Evolutionary conservation across 2,329 filamentous ascomycete genomes (phyloP).

Genomic region (Colletotrichum destructivum): DNA sequence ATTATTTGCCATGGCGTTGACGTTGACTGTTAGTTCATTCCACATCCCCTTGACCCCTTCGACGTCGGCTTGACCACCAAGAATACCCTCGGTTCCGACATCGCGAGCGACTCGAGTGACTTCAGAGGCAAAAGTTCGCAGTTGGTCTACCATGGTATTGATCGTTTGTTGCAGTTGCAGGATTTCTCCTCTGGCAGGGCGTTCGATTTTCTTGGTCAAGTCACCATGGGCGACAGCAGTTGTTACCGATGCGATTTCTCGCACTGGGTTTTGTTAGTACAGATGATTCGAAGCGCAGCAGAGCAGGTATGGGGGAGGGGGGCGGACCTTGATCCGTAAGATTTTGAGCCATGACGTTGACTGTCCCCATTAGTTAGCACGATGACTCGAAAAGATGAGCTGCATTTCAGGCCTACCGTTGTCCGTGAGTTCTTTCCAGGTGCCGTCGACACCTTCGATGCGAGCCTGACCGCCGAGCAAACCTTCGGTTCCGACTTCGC

Average conservation of each 20-base stretch:
- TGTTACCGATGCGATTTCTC: slow-evolving; percentile 88
- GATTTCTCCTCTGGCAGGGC: slow-evolving; percentile 86
- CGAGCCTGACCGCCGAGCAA: slow-evolving; percentile 94
- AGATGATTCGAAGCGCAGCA: neutral
- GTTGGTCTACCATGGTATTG: slow-evolving; percentile 91
- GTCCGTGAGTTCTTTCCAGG: slow-evolving; percentile 96
- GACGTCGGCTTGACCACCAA: slow-evolving; percentile 87
- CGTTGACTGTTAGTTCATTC: slow-evolving; percentile 89
- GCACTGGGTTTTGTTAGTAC: slow-evolving; percentile 63
- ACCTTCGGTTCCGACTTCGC: slow-evolving; percentile 96
- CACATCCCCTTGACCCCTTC: slow-evolving; percentile 90
- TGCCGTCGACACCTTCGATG: slow-evolving; percentile 94
- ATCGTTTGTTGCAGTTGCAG: slow-evolving; percentile 88
- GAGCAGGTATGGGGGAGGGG: neutral
- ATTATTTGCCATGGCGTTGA: slow-evolving; percentile 91
- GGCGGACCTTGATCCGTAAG: slow-evolving; percentile 79
- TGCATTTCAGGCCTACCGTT: slow-evolving; percentile 69
- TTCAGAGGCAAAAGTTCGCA: slow-evolving; percentile 87
- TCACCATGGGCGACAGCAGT: slow-evolving; percentile 88
- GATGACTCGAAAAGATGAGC: neutral
- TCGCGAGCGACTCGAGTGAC: slow-evolving; percentile 87
- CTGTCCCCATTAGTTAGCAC: slow-evolving; percentile 54
- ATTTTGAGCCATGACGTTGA: slow-evolving; percentile 89
- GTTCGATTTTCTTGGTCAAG: slow-evolving; percentile 87
- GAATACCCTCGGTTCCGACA: slow-evolving; percentile 86